phyloP scores from a whole-genome alignment of 345 rosid species.

The Clausena lansium region DNA sequence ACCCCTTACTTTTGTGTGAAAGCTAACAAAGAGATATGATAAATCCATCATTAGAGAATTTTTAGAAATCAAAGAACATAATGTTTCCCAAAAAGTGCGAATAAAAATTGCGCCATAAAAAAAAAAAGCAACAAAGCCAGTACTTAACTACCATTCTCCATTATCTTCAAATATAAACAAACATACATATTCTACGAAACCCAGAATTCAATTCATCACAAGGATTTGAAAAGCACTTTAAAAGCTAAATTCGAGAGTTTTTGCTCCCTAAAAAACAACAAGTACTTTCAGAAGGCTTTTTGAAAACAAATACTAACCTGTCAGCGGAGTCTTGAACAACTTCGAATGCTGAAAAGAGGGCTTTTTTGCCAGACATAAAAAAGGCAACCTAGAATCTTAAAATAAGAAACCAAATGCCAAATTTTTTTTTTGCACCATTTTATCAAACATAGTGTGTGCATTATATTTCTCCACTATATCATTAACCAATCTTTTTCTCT shows the following conservation, averaged over 20 bases:
- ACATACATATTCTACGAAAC: background rate
- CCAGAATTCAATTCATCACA: conserved; percentile 11
- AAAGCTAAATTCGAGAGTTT: no score
- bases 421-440: no score
- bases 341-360: conserved; percentile 59
- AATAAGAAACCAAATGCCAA: no score
- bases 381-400: no score
- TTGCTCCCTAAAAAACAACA: no score
- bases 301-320: conserved; percentile 28
- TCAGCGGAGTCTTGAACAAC: conserved; percentile 64
- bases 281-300: background rate
- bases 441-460: no score
- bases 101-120: background rate
- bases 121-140: background rate
- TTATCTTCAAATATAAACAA: background rate
- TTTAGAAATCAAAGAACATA: background rate
- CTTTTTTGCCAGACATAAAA: no score
- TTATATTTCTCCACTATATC: no score
- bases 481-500: no score
- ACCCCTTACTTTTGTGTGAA: background rate
- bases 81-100: background rate
- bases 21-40: background rate
- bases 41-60: background rate
- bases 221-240: background rate
- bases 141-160: background rate